Evolutionary conservation across 2,329 filamentous ascomycete species (phyloP), one percentile per base, ranked within the genome.

Genomic region (Nemania serpens): DNA sequence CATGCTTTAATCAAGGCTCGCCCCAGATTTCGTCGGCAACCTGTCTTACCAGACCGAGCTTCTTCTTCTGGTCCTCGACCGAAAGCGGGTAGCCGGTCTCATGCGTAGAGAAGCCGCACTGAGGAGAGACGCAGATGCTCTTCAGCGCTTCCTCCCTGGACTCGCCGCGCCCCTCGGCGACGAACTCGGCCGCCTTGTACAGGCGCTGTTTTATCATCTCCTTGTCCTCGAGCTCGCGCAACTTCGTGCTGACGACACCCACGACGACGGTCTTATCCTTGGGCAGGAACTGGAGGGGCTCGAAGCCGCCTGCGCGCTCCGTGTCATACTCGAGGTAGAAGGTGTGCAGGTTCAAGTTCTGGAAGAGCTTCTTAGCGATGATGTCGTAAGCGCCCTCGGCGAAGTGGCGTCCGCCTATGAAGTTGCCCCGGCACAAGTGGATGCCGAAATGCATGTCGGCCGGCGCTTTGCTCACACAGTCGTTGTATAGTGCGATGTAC

Each of bases 401-500:
- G 69, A 90, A 89, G 75, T 88, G 84, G 29, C 86, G 81, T 18
- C 84, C 84, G 56, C 84, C 84, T 64, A 88, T 85, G 74, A 89
- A 89, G 77, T 89, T 90, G 50, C 83, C 83, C 9, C 83, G 83
- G 81, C 90, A 93, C 53, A 93, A 79, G 72, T 93, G 91, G 15
- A 93, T 87, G 47, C 90, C 90, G 2, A 91, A 82, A 75, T 92
- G 89, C 80, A 93, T 84, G 71, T 93, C 89, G 2, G 79, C 73
- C 0, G 89, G 88, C 0, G 85, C 77, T 68, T 84, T 83, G 69
- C 80, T 78, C 70, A 91, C 81, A 69, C 82, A 85, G 74, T 90
- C 87, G 73, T 93, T 93, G 81, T 93, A 93, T 66, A 91, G 84
- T 63, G 83, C 80, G 73, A 93, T 89, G 76, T 93, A 93, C 29